phyloP scores from a whole-genome alignment of 495 filamentous ascomycete genomes.

The Tuber aestivum region DNA sequence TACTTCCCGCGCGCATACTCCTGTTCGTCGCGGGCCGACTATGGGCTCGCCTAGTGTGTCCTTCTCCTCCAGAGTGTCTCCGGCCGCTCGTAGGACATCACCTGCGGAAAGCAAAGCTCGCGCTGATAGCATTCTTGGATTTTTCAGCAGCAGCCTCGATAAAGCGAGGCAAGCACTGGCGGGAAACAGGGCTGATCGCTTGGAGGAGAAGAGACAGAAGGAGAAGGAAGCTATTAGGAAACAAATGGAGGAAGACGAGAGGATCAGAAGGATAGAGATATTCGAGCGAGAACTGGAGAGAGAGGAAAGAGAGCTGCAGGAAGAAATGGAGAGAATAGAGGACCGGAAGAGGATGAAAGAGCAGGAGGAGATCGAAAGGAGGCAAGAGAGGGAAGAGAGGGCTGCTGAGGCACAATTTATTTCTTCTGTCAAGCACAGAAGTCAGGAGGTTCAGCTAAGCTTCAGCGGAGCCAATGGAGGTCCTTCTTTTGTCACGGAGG shows the following conservation, averaged over 20 bases:
- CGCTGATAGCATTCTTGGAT: conserved; percentile 25
- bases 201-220: conserved; percentile 22
- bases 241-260: conserved; percentile 33
- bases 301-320: conserved; percentile 29
- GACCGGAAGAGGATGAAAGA: conserved; percentile 28
- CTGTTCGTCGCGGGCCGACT: not conserved
- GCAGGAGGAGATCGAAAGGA: conserved; percentile 6
- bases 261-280: conserved; percentile 30
- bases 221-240: conserved; percentile 31
- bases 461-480: conserved; percentile 34
- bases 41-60: conserved; percentile 18
- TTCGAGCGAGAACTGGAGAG: conserved; percentile 38
- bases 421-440: conserved; percentile 2
- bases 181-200: conserved; percentile 29
- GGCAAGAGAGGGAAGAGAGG: not conserved
- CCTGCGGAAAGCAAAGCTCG: conserved; percentile 11
- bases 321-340: conserved; percentile 12
- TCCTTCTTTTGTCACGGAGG: conserved; percentile 39
- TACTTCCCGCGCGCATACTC: conserved; percentile 5
- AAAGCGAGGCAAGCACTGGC: conserved; percentile 29
- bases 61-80: conserved; percentile 14
- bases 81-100: conserved; percentile 1
- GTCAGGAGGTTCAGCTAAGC: conserved; percentile 31
- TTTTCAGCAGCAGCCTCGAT: conserved; percentile 16
- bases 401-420: not conserved